Base-by-base conservation (phyloP, 2,329 filamentous ascomycete genomes). In the Pseudogymnoascus sp. region DNA sequence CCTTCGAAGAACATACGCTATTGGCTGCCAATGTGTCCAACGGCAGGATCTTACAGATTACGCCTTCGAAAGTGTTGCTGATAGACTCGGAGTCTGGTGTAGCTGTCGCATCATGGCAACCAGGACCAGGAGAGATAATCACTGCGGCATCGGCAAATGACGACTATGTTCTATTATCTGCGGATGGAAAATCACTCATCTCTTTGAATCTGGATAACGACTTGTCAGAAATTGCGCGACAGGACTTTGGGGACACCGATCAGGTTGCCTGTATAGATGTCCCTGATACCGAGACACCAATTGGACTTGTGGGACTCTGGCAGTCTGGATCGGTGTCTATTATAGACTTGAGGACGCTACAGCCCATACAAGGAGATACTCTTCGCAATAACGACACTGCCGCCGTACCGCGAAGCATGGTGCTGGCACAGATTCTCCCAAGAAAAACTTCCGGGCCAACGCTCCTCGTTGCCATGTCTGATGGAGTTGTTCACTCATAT, bases 401-500 rank as follows among this genome's bases (percentile, higher is more conserved):
- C 6, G 91, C 90, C 0, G 86, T 97, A 28, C 92, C 94, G 0
- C 83, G 93, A 64, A 91, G 91, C 59, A 81, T 97, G 28, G 83
- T 87, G 0, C 80, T 97, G 6, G 87, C 90, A 4, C 86, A 92
- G 64, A 81, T 97, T 3, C 81, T 97, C 47, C 86, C 87, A 12
- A 78, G 80, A 6, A 67, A 74, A 6, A 61, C 73, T 7, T 74
- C 77, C 6, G 82, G 82, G 0, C 88, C 91, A 0, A 96, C 89
- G 0, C 79, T 99, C 0, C 89, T 99, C 64, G 82, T 96, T 32
- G 89, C 93, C 11, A 89, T 97, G 82, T 91, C 95, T 57, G 93
- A 97, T 73, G 94, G 94, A 3, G 90, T 89, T 64, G 89, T 99
- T 1, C 81, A 96, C 58, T 94, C 89, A 0, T 97, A 92, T 70